phyloP scores from a whole-genome alignment of 116 monocot species.

The Zostera marina region DNA sequence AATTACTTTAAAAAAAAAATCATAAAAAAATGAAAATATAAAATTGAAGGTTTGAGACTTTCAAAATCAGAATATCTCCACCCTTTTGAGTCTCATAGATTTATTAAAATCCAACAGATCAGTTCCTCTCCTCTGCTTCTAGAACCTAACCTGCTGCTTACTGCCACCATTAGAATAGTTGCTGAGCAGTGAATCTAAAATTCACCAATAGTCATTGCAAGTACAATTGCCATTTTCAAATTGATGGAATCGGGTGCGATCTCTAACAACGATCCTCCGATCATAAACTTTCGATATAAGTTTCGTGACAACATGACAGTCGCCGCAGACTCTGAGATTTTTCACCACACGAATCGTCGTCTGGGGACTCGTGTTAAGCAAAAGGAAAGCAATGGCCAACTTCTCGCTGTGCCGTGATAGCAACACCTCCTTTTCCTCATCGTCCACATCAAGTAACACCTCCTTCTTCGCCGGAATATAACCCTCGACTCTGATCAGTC shows the following conservation, averaged over 20 bases:
- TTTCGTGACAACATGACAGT: conserved; percentile 14
- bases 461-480: conserved; percentile 15
- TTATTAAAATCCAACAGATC: too few relatives aligned
- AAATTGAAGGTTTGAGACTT: too few relatives aligned
- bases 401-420: conserved; percentile 11
- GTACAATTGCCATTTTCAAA: conserved; percentile 17
- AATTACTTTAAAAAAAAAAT: too few relatives aligned
- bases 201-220: conserved; percentile 28
- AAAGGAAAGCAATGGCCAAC: conserved; percentile 10
- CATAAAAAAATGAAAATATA: too few relatives aligned
- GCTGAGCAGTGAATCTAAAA: too few relatives aligned
- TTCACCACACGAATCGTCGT: conserved; percentile 12
- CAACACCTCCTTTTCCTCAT: conserved; percentile 16
- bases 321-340: conserved; percentile 25
- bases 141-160: too few relatives aligned
- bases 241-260: conserved; percentile 14
- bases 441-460: conserved; percentile 19
- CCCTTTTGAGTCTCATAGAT: too few relatives aligned
- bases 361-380: conserved; percentile 10
- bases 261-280: conserved; percentile 15
- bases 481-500: conserved; percentile 14
- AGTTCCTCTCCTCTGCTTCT: too few relatives aligned
- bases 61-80: too few relatives aligned
- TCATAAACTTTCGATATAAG: conserved; percentile 19
- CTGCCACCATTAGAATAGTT: too few relatives aligned